A percentile compares a stretch with the other conserved stretches of the same genome.
phyloP scores from a whole-genome alignment of 78 protist genomes.

The Speleostelium caveatum region DNA sequence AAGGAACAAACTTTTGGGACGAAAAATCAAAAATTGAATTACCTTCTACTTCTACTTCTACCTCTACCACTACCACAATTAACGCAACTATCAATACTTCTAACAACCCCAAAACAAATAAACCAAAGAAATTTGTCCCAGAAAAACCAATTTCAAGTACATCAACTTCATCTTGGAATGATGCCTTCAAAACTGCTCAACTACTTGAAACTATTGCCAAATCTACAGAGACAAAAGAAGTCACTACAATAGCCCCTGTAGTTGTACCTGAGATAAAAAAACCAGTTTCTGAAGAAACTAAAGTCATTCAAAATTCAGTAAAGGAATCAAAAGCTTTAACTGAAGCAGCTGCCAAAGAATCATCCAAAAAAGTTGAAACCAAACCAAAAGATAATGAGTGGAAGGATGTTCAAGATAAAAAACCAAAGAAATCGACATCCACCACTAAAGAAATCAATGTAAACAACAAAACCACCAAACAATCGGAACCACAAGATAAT shows the following conservation, averaged over 20 bases:
- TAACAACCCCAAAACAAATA: not conserved
- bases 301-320: not conserved
- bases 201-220: not conserved
- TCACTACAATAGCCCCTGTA: not conserved
- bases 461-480: constrained; percentile 4
- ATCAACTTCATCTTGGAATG: not conserved
- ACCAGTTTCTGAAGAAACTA: not conserved
- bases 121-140: not conserved
- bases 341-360: not conserved
- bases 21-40: not conserved
- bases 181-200: not conserved
- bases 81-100: not conserved
- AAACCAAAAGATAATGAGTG: constrained; percentile 25
- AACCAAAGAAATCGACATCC: constrained; percentile 32
- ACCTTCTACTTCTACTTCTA: not conserved
- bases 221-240: not conserved
- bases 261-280: not conserved
- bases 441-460: not conserved
- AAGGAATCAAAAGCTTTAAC: not conserved
- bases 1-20: too few species aligned
- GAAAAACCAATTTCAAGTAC: not conserved
- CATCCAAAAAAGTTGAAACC: constrained; percentile 12
- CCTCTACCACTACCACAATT: too few species aligned
- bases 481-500: constrained; percentile 14
- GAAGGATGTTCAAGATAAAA: constrained; percentile 50